phyloP scores from a whole-genome alignment of 805 yeast species.

The Kodamaea restingae region DNA sequence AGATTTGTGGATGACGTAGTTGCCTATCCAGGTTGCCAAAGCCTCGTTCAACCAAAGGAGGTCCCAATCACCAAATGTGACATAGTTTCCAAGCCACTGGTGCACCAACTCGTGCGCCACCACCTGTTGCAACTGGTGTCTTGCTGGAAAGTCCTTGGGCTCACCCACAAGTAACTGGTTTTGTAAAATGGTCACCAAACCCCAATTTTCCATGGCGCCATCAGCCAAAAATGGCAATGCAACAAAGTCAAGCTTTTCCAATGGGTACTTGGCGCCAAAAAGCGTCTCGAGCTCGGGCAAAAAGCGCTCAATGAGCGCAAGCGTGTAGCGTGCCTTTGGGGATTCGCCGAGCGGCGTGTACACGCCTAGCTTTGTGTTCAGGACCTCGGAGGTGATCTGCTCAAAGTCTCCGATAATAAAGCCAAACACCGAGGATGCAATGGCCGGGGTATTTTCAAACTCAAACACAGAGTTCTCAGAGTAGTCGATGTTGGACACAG shows the following conservation, averaged over 20 bases:
- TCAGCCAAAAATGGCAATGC: constrained; percentile 69
- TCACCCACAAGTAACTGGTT: constrained; percentile 36
- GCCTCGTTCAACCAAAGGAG: constrained; percentile 73
- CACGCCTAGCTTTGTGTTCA: constrained; percentile 33
- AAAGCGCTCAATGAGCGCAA: constrained; percentile 43
- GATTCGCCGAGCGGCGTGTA: constrained; percentile 55
- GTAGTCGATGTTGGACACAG: constrained; percentile 14
- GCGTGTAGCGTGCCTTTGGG: constrained; percentile 44
- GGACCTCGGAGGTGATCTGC: constrained; percentile 28
- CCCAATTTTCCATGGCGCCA: constrained; percentile 82
- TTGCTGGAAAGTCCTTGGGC: constrained; percentile 16
- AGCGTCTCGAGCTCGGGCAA: constrained; percentile 46
- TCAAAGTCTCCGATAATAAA: constrained; percentile 70
- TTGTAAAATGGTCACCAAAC: constrained; percentile 57
- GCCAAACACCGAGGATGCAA: constrained; percentile 62
- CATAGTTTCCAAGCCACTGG: constrained; percentile 73
- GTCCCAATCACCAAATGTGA: constrained; percentile 65
- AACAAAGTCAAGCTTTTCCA: constrained; percentile 61
- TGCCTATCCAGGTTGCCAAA: constrained; percentile 72
- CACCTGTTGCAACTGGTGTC: constrained; percentile 44
- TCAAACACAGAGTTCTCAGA: constrained; percentile 28
- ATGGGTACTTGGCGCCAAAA: constrained; percentile 49
- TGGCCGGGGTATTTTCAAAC: constrained; percentile 54
- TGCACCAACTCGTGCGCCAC: constrained; percentile 72
- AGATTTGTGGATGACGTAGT: constrained; percentile 33